Percentiles rank a stretch among this genome's conserved stretches.
These are phyloP conservation scores for Aspergillus sparsus DNA, from an alignment of 495 filamentous ascomycete species.

Conservation along the genomic window DNA sequence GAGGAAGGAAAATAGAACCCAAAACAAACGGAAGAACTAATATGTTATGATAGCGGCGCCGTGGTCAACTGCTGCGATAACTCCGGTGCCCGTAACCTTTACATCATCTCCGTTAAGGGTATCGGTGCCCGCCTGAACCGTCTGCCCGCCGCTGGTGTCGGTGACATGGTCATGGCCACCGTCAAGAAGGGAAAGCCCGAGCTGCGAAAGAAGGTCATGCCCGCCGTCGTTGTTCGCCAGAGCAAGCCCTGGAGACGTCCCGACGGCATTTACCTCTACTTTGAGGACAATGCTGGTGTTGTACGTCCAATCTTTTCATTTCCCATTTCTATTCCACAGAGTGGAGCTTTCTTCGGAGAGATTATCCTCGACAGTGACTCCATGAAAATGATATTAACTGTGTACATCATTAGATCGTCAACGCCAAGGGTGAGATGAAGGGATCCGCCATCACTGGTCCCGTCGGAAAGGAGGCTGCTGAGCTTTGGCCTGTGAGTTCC, in stretches of 20 bases:
- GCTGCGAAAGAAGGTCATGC: conserved; percentile 99
- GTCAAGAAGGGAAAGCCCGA: conserved; percentile 99
- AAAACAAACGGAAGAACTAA: conserved; percentile 19
- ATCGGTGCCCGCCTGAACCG: conserved; percentile 98
- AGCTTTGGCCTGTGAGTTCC: conserved; percentile 92
- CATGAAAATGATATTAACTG: neutral
- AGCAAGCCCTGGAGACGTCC: conserved; percentile 98
- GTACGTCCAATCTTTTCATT: conserved; percentile 44
- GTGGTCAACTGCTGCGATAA: conserved; percentile 98
- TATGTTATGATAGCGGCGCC: conserved; percentile 66
- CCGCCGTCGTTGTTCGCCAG: conserved; percentile 95
- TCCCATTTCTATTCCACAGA: too few species aligned
- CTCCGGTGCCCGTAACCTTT: conserved; percentile 97
- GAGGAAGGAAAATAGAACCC: conserved; percentile 23
- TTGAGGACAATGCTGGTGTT: conserved; percentile 99
- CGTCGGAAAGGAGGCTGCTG: conserved; percentile 99
- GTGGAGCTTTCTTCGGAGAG: too few species aligned
- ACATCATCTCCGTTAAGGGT: conserved; percentile 99
- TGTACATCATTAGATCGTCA: conserved; percentile 74
- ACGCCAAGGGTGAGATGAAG: conserved; percentile 99
- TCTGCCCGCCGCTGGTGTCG: conserved; percentile 95
- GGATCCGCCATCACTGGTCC: conserved; percentile 98
- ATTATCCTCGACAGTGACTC: too few species aligned
- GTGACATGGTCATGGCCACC: conserved; percentile 99
- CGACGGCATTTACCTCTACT: conserved; percentile 98